Conservation (phyloP, 768 basidiomycete species). For the Pisolithus marmoratus region DNA sequence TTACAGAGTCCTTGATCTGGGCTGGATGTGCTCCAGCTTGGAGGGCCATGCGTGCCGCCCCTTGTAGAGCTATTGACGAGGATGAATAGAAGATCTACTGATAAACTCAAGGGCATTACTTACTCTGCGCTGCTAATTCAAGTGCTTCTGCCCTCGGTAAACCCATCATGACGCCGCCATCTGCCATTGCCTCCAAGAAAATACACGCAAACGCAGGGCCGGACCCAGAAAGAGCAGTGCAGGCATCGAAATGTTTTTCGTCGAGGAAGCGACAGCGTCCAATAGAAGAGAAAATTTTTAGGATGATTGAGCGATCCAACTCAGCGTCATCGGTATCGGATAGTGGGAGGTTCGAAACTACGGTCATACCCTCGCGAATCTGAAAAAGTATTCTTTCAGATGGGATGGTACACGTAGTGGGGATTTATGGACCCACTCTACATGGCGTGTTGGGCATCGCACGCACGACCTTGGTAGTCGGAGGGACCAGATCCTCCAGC, state of each 20-base stretch:
- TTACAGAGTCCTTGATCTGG: conserved; percentile 95
- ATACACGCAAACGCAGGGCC: conserved; percentile 97
- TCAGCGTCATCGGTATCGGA: conserved; percentile 36
- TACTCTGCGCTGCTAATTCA: conserved; percentile 94
- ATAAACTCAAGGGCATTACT: conserved; percentile 18
- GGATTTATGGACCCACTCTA: conserved; percentile 49
- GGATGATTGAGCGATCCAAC: conserved; percentile 64
- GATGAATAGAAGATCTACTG: not conserved
- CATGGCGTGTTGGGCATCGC: conserved; percentile 99
- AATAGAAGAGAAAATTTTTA: conserved; percentile 95
- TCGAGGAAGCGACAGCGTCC: conserved; percentile 94
- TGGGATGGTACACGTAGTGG: too few relatives aligned
- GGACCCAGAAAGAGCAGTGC: conserved; percentile 92
- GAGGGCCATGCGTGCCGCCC: conserved; percentile 92
- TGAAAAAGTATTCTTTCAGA: conserved; percentile 23
- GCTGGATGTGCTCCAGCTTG: conserved; percentile 89
- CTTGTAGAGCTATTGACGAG: conserved; percentile 71
- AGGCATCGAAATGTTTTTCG: conserved; percentile 98
- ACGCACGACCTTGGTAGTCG: conserved; percentile 80
- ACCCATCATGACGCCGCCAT: conserved; percentile 99
- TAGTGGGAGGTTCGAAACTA: conserved; percentile 67
- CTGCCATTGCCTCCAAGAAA: conserved; percentile 97
- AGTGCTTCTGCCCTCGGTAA: conserved; percentile 89
- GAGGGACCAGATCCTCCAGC: conserved; percentile 65
- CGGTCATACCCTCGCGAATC: conserved; percentile 99